Base-by-base conservation (phyloP, 164 flowering plant species). In the Warburgia ugandensis region DNA sequence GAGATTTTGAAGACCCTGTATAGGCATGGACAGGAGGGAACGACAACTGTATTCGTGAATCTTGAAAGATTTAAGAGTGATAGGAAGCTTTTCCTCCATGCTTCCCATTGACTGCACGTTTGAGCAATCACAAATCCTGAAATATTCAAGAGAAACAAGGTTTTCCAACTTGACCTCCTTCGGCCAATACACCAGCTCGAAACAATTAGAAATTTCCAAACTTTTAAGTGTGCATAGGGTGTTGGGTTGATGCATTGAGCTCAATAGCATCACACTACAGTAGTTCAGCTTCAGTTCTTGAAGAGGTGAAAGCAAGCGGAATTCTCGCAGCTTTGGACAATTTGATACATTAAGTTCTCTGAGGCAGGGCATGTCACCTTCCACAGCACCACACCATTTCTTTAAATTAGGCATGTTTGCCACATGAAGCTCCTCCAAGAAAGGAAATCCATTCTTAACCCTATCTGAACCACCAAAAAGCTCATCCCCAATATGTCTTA, bases 391-490 rank as follows among this genome's bases (percentile, higher is more conserved):
- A 22, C 3, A 17, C 72, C 69, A 68, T 0, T 46, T 31, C 48
- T 58, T 45, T 65, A 38, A 64, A 8, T 50, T 36, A 0, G 6
- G 35, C 74, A 70, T 66, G 2, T 49, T 30, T 23, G 29, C 12
- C 42, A 70, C 41, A 1, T 20, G 20, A 5, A 71, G 32, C 11
- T 12, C 33, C 50, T 55, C 45, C 6, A 66, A 45, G 9, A 55
- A 54, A 0, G 22, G 45, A 51, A 68, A 68, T 17, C 58, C 54
- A 13, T 42, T 58, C 9, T 21, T 4, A 10, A 37, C 6, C 9
- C 26, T 26, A 49, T 4, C 5, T 3, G 5, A 5, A 27, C 6
- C 28, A 6, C 68, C 69, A 37, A 48, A 55, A 21, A 68, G 62
- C 21, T 65, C 70, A 19, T 1, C 17, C 5, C 61, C 64, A 3